These are phyloP conservation scores for Arabidopsis thaliana DNA, from an alignment of 345 rosid genomes.

Conservation along the genomic window DNA sequence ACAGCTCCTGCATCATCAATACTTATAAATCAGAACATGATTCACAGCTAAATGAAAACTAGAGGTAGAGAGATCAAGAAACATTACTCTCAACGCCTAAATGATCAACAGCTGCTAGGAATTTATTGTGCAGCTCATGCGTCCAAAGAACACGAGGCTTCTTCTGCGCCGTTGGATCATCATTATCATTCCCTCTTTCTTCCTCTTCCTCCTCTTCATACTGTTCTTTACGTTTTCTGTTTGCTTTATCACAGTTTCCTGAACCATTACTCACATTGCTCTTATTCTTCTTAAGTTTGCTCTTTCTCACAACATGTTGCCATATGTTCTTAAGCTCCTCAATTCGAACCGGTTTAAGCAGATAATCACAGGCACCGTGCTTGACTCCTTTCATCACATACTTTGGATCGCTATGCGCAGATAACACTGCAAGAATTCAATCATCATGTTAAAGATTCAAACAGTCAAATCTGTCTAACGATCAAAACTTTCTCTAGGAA, in stretches of 20 bases:
- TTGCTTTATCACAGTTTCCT: constrained; percentile 51
- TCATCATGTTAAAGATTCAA: constrained; percentile 1
- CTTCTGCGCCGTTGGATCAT: constrained; percentile 71
- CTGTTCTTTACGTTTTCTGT: constrained; percentile 75
- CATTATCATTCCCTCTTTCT: constrained; percentile 63
- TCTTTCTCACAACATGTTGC: constrained; percentile 90
- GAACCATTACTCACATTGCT: constrained; percentile 44
- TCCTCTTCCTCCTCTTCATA: constrained; percentile 55
- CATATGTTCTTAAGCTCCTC: constrained; percentile 95
- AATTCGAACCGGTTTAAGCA: constrained; percentile 82
- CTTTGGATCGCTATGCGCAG: constrained; percentile 76
- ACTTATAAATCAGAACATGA: constrained; percentile 29
- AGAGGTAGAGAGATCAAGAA: constrained; percentile 21
- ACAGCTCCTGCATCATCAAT: constrained; percentile 75
- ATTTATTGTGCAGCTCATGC: constrained; percentile 73
- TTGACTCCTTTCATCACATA: constrained; percentile 86
- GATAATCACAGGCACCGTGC: constrained; percentile 94
- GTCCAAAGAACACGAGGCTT: constrained; percentile 93
- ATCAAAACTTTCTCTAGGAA: constrained; percentile 7
- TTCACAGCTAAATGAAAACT: background rate
- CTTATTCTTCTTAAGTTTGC: constrained; percentile 60
- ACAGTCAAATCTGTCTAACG: background rate
- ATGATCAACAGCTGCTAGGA: constrained; percentile 75
- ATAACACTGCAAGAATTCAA: constrained; percentile 73
- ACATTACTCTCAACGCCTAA: constrained; percentile 81